Conservation (phyloP, 108 stramenopile species). For the Cyclotella cryptica region DNA sequence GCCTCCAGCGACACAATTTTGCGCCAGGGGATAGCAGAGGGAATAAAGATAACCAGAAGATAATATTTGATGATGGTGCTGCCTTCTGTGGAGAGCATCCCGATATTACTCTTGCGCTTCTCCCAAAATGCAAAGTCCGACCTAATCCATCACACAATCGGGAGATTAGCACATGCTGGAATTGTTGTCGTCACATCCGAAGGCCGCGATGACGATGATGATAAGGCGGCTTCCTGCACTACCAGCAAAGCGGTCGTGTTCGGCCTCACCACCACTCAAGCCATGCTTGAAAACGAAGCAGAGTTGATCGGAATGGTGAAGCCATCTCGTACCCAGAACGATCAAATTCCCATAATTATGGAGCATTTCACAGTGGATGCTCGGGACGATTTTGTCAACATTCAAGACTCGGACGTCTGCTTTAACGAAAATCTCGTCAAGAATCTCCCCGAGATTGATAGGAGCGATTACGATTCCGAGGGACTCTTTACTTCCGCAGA, state of each 20-base stretch:
- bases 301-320: conserved; percentile 58
- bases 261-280: conserved; percentile 59
- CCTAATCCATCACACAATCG: conserved; percentile 45
- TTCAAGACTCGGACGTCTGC: conserved; percentile 12
- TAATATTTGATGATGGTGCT: conserved; percentile 37
- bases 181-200: conserved; percentile 46
- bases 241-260: conserved; percentile 18
- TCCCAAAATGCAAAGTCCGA: conserved; percentile 46
- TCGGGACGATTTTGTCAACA: conserved; percentile 42
- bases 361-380: conserved; percentile 56
- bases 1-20: too few relatives aligned
- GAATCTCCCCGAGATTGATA: conserved; percentile 17
- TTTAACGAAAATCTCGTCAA: conserved; percentile 22
- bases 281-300: conserved; percentile 58
- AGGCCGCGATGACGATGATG: conserved; percentile 12
- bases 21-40: too few relatives aligned
- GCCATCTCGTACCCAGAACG: conserved; percentile 38
- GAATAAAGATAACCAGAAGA: too few relatives aligned
- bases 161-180: conserved; percentile 46
- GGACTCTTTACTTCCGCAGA: conserved; percentile 62
- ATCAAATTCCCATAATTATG: conserved; percentile 44
- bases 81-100: conserved; percentile 54
- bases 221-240: not conserved
- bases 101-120: conserved; percentile 60
- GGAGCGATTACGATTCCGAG: conserved; percentile 33